These are phyloP conservation scores for Epichloe sibirici DNA, from an alignment of 2,329 filamentous ascomycete genomes.

Conservation along the genomic window DNA sequence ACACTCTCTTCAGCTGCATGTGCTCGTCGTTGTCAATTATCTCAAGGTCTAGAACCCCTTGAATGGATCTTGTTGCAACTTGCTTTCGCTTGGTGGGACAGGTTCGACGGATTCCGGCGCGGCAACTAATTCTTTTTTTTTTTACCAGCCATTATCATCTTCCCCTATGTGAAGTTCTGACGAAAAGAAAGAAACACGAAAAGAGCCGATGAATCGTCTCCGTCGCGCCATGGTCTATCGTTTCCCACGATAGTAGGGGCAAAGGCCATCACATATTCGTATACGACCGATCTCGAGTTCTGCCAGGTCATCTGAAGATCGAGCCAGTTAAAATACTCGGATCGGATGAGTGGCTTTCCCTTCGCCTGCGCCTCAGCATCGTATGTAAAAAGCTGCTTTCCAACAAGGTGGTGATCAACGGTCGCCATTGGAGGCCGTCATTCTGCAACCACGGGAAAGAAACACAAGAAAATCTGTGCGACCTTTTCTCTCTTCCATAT, in stretches of 20 bases:
- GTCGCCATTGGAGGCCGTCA: neutral
- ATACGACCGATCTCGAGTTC: neutral
- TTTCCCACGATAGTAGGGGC: neutral
- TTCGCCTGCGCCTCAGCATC: neutral
- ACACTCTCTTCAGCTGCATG: neutral
- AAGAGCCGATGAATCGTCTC: neutral
- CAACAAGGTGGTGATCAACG: neutral
- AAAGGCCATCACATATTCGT: neutral
- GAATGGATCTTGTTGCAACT: too few species aligned
- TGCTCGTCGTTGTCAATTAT: neutral
- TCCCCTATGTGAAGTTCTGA: neutral
- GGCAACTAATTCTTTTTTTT: neutral
- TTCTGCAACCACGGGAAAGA: neutral
- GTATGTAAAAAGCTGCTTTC: neutral
- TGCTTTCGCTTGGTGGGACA: neutral
- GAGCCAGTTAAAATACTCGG: neutral
- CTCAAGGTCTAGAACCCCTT: neutral
- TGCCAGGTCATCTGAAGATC: neutral
- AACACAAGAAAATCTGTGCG: neutral
- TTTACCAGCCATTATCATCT: neutral
- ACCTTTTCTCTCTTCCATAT: neutral
- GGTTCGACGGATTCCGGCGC: neutral
- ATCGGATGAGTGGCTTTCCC: neutral
- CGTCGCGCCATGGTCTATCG: neutral
- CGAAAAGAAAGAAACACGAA: neutral